Evolutionary conservation across 2,329 filamentous ascomycete genomes (phyloP).

Genomic region (Claviceps capensis): DNA sequence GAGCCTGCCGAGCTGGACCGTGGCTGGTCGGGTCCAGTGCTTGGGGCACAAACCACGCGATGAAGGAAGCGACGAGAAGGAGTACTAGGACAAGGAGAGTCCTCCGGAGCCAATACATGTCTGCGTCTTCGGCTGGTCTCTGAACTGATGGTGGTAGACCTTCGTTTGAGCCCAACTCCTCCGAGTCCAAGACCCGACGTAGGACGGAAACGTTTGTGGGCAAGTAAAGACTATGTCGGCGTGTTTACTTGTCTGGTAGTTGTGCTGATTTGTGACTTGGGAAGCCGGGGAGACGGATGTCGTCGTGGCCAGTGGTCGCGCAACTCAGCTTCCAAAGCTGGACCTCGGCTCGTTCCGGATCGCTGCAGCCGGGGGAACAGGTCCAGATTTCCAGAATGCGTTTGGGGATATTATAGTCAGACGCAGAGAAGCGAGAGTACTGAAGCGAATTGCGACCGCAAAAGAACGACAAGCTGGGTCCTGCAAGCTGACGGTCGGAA

Average conservation of each 20-base stretch:
- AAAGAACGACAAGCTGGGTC: background rate
- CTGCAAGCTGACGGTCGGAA: too few species aligned
- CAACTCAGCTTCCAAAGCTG: background rate
- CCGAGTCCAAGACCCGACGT: background rate
- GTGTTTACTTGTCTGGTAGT: background rate
- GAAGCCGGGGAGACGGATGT: too few species aligned
- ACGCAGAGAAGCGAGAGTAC: background rate
- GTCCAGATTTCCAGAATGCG: too few species aligned
- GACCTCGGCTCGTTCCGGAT: background rate
- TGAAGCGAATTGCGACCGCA: background rate
- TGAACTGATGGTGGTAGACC: background rate
- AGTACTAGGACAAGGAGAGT: constrained; percentile 25
- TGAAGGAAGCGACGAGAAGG: constrained; percentile 31
- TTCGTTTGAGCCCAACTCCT: background rate
- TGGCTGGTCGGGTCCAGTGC: constrained; percentile 51
- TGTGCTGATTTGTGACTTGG: too few species aligned
- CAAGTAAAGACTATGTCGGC: background rate
- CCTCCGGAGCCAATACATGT: constrained; percentile 35
- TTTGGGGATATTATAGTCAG: too few species aligned
- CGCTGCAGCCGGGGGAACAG: background rate
- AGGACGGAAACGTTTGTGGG: background rate
- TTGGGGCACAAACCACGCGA: constrained; percentile 37
- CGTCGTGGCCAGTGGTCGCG: background rate
- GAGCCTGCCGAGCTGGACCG: constrained; percentile 43
- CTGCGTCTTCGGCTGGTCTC: background rate